Conservation (phyloP, 2,329 filamentous ascomycete genomes). For the Scedosporium apiospermum region DNA sequence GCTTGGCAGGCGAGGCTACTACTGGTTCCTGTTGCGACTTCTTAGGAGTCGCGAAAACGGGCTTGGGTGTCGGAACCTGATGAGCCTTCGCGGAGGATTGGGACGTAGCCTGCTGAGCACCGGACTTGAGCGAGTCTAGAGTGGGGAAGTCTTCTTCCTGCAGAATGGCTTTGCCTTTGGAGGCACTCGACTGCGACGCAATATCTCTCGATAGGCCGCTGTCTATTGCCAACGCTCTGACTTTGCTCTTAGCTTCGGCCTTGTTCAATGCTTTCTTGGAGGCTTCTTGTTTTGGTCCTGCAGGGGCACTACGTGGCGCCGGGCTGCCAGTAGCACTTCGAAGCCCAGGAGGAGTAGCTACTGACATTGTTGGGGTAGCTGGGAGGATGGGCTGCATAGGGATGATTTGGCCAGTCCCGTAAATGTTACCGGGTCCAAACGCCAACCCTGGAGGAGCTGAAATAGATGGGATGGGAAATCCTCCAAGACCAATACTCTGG, state of each 20-base stretch:
- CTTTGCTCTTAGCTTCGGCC: constrained; percentile 29
- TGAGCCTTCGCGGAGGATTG: constrained; percentile 24
- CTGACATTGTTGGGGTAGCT: not conserved
- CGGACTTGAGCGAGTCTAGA: constrained; percentile 35
- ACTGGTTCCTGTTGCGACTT: constrained; percentile 14
- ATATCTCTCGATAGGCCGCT: constrained; percentile 38
- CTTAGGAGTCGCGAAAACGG: constrained; percentile 15
- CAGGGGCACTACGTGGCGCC: not conserved
- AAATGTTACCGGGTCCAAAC: not conserved
- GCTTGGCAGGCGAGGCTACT: not conserved
- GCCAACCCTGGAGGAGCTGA: constrained; percentile 13
- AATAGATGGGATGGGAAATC: constrained; percentile 19
- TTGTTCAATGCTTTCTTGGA: constrained; percentile 15
- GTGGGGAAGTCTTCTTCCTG: constrained; percentile 57
- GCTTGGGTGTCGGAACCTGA: constrained; percentile 22
- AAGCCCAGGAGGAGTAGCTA: not conserved
- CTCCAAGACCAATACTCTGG: not conserved
- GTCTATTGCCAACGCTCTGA: constrained; percentile 35
- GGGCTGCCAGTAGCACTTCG: not conserved
- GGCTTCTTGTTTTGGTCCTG: constrained; percentile 8
- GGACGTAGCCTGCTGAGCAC: constrained; percentile 22
- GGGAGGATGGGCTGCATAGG: not conserved
- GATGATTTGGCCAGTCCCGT: not conserved
- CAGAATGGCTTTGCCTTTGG: constrained; percentile 28
- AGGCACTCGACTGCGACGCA: constrained; percentile 23